These are phyloP conservation scores for Acmispon strigosus DNA, from an alignment of 306 rosid genomes.

Conservation along the genomic window DNA sequence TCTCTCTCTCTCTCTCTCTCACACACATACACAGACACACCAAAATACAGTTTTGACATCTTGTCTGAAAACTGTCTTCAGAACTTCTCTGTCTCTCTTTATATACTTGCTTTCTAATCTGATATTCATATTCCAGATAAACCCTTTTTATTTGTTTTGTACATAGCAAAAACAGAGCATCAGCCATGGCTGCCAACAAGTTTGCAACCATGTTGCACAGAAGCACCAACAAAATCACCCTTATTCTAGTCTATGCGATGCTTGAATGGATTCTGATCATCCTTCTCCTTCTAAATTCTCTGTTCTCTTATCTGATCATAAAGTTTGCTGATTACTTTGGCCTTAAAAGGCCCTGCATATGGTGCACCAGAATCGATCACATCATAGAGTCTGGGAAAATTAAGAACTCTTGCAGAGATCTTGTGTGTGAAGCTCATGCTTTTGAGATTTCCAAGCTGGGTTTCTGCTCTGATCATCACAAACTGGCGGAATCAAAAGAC, in stretches of 20 bases:
- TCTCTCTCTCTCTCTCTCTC: conserved; percentile 1
- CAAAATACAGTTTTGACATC: conserved; percentile 29
- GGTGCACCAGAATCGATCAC: conserved; percentile 88
- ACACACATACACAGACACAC: conserved; percentile 5
- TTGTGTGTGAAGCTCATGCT: conserved; percentile 80
- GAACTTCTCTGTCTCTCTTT: conserved; percentile 14
- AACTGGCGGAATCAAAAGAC: conserved; percentile 49
- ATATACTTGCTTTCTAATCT: conserved; percentile 7
- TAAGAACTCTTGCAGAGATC: conserved; percentile 51
- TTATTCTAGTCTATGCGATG: conserved; percentile 66
- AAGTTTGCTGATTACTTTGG: conserved; percentile 84
- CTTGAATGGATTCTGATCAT: conserved; percentile 85
- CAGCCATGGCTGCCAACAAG: conserved; percentile 90
- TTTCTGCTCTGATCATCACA: conserved; percentile 63
- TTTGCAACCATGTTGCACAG: conserved; percentile 78
- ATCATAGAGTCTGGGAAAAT: conserved; percentile 49
- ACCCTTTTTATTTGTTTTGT: conserved; percentile 27
- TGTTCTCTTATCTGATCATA: conserved; percentile 68
- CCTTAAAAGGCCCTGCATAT: conserved; percentile 77
- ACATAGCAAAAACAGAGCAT: conserved; percentile 40
- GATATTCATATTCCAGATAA: conserved; percentile 5
- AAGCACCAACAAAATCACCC: conserved; percentile 79
- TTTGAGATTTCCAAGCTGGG: conserved; percentile 67
- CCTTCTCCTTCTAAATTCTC: conserved; percentile 74
- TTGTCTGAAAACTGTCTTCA: conserved; percentile 27